Conservation (phyloP, 345 rosid species). For the Ceriops tagal region DNA sequence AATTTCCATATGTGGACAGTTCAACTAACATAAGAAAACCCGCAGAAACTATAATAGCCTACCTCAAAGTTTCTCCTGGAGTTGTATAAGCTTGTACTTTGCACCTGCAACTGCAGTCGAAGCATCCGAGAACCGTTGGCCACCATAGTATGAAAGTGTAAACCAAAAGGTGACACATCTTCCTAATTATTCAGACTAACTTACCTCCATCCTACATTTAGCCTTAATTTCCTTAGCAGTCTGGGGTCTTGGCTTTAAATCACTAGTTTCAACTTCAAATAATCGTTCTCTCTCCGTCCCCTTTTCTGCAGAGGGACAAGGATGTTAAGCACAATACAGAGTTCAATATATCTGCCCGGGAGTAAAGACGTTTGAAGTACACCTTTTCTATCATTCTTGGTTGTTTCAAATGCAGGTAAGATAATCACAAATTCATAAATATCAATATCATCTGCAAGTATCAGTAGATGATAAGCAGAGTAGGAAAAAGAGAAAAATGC, state of each 20-base stretch:
- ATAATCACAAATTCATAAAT: slow-evolving; percentile 49
- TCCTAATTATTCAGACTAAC: not conserved
- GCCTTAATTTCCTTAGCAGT: slow-evolving; percentile 86
- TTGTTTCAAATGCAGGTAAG: slow-evolving; percentile 36
- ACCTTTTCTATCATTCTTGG: slow-evolving; percentile 50
- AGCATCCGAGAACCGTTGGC: slow-evolving; percentile 48
- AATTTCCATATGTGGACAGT: not conserved
- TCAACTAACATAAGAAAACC: slow-evolving; percentile 6
- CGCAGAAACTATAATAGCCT: not conserved
- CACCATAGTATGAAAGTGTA: slow-evolving; percentile 23
- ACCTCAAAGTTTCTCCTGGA: slow-evolving; percentile 82
- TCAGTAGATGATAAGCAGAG: slow-evolving; percentile 16
- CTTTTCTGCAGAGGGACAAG: slow-evolving; percentile 42
- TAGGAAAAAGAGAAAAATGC: slow-evolving; percentile 12
- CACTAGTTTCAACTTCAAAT: slow-evolving; percentile 60
- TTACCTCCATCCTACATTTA: slow-evolving; percentile 58
- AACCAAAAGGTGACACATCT: not conserved
- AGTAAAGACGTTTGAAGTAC: slow-evolving; percentile 4
- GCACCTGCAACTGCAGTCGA: slow-evolving; percentile 68
- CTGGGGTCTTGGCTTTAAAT: slow-evolving; percentile 57
- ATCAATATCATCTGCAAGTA: slow-evolving; percentile 65
- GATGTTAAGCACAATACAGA: slow-evolving; percentile 14
- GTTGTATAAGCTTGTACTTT: slow-evolving; percentile 68
- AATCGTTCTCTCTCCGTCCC: slow-evolving; percentile 52
- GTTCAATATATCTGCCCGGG: not conserved